Conservation (phyloP, 176 grass and related monocot genomes). For the Tillandsia fasciculata region DNA sequence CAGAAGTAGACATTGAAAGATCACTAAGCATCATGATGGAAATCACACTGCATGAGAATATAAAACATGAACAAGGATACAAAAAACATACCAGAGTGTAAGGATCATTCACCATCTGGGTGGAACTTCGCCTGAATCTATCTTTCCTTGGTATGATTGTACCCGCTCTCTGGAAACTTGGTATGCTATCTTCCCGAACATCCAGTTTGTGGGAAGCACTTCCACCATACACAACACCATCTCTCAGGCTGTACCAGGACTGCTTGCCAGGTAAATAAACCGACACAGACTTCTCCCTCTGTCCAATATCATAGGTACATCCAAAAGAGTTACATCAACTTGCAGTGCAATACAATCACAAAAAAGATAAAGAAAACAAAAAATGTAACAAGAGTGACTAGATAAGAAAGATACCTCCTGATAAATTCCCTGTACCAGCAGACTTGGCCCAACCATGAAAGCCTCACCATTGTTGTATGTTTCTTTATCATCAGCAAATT, state of each 20-base stretch:
- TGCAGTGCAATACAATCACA: background rate
- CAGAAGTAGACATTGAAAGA: no score
- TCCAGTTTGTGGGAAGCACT: slow-evolving; percentile 56
- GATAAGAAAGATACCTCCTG: slow-evolving; percentile 39
- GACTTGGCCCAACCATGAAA: slow-evolving; percentile 73
- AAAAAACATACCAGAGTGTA: slow-evolving; percentile 70
- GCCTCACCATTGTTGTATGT: slow-evolving; percentile 87
- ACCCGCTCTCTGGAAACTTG: slow-evolving; percentile 75
- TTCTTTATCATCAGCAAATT: slow-evolving; percentile 88
- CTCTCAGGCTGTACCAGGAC: slow-evolving; percentile 70
- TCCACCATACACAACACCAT: slow-evolving; percentile 57
- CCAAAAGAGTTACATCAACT: background rate
- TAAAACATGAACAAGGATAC: background rate
- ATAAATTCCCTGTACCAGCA: slow-evolving; percentile 80
- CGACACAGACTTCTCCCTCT: slow-evolving; percentile 60
- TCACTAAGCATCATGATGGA: no score
- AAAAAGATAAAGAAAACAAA: background rate
- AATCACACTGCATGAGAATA: background rate
- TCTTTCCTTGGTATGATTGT: slow-evolving; percentile 87
- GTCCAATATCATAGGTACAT: slow-evolving; percentile 15
- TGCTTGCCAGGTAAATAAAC: slow-evolving; percentile 77
- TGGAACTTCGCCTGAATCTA: slow-evolving; percentile 91
- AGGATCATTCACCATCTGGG: slow-evolving; percentile 95
- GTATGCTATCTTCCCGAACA: slow-evolving; percentile 79
- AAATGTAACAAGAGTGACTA: background rate